These are phyloP conservation scores for Trichoderma gamsii DNA, from an alignment of 495 filamentous ascomycete genomes.

Conservation along the genomic window DNA sequence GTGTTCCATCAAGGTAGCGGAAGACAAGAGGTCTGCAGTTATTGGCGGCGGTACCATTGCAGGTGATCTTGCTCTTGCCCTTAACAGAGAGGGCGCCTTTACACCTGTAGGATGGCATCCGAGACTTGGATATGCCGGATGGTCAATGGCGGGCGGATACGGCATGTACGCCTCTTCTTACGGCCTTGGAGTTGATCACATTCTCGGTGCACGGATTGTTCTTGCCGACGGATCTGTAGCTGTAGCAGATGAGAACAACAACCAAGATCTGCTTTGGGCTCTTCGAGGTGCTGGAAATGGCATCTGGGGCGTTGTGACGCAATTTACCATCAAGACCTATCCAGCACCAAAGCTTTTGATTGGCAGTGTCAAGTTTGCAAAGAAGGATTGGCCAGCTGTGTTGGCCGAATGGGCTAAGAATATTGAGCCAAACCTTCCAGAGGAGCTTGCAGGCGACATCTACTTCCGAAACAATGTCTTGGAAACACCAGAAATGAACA, in stretches of 20 bases:
- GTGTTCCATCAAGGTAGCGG: background rate
- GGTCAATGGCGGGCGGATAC: constrained; percentile 36
- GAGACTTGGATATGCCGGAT: constrained; percentile 32
- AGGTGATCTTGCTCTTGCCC: background rate
- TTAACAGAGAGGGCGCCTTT: constrained; percentile 26
- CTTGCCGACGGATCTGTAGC: constrained; percentile 26
- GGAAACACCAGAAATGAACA: constrained; percentile 22
- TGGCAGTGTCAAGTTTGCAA: constrained; percentile 28
- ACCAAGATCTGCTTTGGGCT: constrained; percentile 29
- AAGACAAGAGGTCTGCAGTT: background rate
- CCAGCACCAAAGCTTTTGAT: constrained; percentile 28
- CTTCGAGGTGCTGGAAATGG: constrained; percentile 37
- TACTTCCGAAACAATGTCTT: constrained; percentile 23
- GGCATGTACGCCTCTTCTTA: constrained; percentile 27
- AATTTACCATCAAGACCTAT: constrained; percentile 31
- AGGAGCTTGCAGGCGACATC: constrained; percentile 26
- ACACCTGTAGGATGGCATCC: constrained; percentile 27
- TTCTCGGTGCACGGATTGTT: constrained; percentile 31
- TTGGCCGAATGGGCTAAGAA: constrained; percentile 24
- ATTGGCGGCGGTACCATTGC: constrained; percentile 9
- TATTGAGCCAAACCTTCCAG: constrained; percentile 25
- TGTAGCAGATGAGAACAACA: constrained; percentile 26
- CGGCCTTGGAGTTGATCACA: constrained; percentile 36
- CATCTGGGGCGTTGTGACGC: constrained; percentile 35
- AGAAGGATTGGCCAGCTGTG: constrained; percentile 20